Conservation (phyloP, 345 rosid species). For the Salix viminalis region DNA sequence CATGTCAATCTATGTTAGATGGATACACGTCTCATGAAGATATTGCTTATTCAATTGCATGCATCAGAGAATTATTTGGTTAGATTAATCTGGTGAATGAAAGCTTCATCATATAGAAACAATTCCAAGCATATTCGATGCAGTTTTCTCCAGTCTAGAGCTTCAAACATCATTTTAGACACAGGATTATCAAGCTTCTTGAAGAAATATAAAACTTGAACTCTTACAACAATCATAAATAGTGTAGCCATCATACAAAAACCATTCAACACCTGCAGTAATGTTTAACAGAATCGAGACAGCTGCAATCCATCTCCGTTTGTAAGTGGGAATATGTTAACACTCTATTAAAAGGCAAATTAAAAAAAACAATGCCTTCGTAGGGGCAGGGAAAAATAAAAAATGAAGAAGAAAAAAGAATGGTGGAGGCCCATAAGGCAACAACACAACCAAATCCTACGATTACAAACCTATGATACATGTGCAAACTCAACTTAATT, state of each 20-base stretch:
- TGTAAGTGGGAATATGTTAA: slow-evolving; percentile 11
- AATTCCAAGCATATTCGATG: no score
- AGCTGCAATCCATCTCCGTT: neutral
- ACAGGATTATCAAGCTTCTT: no score
- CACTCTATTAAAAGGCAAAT: slow-evolving; percentile 34
- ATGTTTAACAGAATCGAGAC: neutral
- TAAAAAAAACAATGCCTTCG: slow-evolving; percentile 33
- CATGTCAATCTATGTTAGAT: no score
- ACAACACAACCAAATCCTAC: slow-evolving; percentile 25
- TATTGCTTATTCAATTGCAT: no score
- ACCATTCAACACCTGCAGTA: no score
- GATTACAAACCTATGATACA: slow-evolving; percentile 38
- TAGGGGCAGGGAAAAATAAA: neutral
- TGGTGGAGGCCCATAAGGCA: slow-evolving; percentile 14
- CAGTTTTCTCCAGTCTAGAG: no score
- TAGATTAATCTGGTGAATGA: no score
- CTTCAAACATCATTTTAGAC: no score
- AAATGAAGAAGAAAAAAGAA: neutral
- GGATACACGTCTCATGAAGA: no score
- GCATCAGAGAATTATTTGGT: no score
- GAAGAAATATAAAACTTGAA: no score
- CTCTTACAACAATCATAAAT: slow-evolving; percentile 8
- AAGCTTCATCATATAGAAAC: no score
- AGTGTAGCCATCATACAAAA: neutral
- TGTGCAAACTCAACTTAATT: slow-evolving; percentile 29